Base-by-base conservation (phyloP, 495 filamentous ascomycete genomes). In the Bryoglossum gracile region DNA sequence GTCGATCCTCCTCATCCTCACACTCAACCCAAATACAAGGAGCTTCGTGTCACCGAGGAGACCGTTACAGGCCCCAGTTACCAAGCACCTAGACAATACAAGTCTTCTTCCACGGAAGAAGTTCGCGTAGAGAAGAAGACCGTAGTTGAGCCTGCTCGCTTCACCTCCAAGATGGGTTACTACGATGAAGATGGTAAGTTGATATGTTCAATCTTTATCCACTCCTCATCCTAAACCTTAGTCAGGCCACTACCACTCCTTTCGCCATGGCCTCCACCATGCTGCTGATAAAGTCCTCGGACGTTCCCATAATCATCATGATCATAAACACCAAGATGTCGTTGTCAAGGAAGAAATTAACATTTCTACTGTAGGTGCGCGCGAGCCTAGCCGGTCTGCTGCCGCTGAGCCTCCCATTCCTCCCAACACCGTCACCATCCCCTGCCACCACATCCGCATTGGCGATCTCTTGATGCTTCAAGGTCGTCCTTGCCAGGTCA, bases 401-500 rank as follows among this genome's bases (percentile, higher is more conserved):
- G 24, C 52, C 40, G 17, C 62, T 32, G 46, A 51, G n/a, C 26
- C 44, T 21, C 28, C 56, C 51, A 34, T n/a, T 39, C 68, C 64
- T 43, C 77, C 82, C 67, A 87, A 94, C 75, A 94, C 86, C 58
- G 90, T 98, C 68, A 89, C 92, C 65, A 97, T 98, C 73, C 92
- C 92, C 37, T 94, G 87, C 82, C 89, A 98, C 81, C 94, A 95
- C 76, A 86, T 98, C 75, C 92, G 92, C 72, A 85, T 95, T 61
- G 92, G 94, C 68, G 92, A 98, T 73, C 85, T 98, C 73, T 74
- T 98, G 68, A 94, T 97, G 77, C 87, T 98, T 54, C 92, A 98
- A 79, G 89, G 91, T 68, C 94, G 92, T 57, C 92, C 94, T 53
- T 97, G 91, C 87, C 92, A 97, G 81, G 91, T 98, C 67, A 98